A percentile compares a stretch with the other conserved stretches of the same genome.
Evolutionary conservation across 495 filamentous ascomycete genomes (phyloP).

Genomic region (Glarea lozoyensis): DNA sequence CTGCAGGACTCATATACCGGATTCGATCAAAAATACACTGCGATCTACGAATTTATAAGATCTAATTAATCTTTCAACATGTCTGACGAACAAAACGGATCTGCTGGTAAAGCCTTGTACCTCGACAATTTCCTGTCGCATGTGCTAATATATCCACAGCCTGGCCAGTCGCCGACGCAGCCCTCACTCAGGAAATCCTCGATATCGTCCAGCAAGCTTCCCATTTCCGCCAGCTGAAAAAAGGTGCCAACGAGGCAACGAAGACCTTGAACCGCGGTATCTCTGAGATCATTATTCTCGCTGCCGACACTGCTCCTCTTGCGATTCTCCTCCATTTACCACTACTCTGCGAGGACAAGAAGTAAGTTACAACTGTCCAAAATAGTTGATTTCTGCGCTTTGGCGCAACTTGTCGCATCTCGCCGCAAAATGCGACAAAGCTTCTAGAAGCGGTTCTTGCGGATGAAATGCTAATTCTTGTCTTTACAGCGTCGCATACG

Average conservation of each 20-base stretch:
- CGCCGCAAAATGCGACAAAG: too few species aligned
- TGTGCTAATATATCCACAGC: conserved; percentile 39
- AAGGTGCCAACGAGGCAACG: conserved; percentile 71
- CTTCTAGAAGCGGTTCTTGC: background rate
- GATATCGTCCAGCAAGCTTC: conserved; percentile 81
- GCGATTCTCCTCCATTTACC: conserved; percentile 89
- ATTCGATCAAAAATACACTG: conserved; percentile 6
- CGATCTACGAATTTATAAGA: conserved; percentile 15
- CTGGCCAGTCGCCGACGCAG: conserved; percentile 82
- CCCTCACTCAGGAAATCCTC: conserved; percentile 63
- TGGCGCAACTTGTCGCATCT: background rate
- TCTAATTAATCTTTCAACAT: conserved; percentile 24
- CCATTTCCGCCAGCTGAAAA: conserved; percentile 83
- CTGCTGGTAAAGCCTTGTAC: conserved; percentile 27
- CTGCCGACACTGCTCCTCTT: conserved; percentile 79
- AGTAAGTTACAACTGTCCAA: too few species aligned
- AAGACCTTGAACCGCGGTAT: conserved; percentile 87
- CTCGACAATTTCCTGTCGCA: conserved; percentile 3
- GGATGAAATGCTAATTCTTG: background rate
- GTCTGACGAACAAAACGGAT: conserved; percentile 38
- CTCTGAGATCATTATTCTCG: conserved; percentile 78
- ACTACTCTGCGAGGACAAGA: conserved; percentile 74
- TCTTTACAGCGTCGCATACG: conserved; percentile 50
- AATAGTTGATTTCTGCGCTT: background rate
- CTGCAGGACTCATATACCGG: conserved; percentile 23